Evolutionary conservation across 805 yeast genomes (phyloP), one percentile per base, ranked within the genome.

Genomic region (Myxozyma sirexii): DNA sequence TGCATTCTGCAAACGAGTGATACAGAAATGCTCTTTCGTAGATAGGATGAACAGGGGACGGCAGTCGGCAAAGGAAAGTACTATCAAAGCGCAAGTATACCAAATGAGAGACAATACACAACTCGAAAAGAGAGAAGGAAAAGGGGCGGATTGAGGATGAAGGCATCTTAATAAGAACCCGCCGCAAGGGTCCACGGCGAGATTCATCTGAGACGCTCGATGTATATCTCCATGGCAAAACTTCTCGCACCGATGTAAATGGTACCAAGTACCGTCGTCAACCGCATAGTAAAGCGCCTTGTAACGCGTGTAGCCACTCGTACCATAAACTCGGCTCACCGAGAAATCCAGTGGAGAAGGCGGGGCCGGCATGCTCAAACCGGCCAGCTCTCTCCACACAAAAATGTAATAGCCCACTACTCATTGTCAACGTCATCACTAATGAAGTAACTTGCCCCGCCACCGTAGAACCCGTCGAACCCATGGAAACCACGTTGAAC

Each of bases 291-390:
- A 7, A 15, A 17, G 21, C 3, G 21, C 21, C 8, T 15, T 3
- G 10, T 17, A 38, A 38, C 5, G 19, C 19, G 10, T 2, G 10
- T n/a, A n/a, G n/a, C n/a, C n/a, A n/a, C n/a, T n/a, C n/a, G n/a
- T n/a, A n/a, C n/a, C n/a, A n/a, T n/a, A n/a, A n/a, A n/a, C 42
- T 38, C 19, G 21, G 42, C 2, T 29, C 42, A 38, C 2, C 19
- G 17, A 13, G 21, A 15, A n/a, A 10, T 1, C 19, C 19, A 10
- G 37, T 4, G 3, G 38, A 39, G 54, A 50, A 37, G 54, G 54
- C 54, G 46, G 54, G 54, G 21, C 19, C 19, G 2, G 5, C 8
- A 27, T n/a, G 26, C 54, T 41, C 39, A 41, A 50, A 37, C 46
- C 54, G 54, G 46, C n/a, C n/a, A n/a, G n/a, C n/a, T n/a, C n/a